phyloP scores from a whole-genome alignment of 805 yeast species.

The Candida tallmaniae region DNA sequence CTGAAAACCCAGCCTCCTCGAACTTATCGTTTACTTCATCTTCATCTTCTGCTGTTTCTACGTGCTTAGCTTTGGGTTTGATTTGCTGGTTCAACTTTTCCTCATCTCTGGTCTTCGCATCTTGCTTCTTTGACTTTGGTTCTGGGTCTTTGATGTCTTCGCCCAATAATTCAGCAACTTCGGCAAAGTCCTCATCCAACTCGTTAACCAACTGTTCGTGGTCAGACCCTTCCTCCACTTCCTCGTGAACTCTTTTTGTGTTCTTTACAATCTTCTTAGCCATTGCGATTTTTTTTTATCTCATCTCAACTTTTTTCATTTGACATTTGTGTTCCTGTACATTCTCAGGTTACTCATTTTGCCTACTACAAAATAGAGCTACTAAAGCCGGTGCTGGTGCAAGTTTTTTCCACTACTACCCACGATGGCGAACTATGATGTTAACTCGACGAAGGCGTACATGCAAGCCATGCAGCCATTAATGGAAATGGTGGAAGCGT shows the following conservation, averaged over 20 bases:
- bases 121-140: constrained; percentile 18
- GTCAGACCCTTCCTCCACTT: constrained; percentile 14
- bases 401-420: no score
- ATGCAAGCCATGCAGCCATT: constrained; percentile 75
- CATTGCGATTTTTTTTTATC: constrained; percentile 6
- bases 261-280: constrained; percentile 1
- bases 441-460: constrained; percentile 65
- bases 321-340: neutral
- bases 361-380: no score
- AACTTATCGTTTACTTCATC: constrained; percentile 32
- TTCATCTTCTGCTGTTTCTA: constrained; percentile 22
- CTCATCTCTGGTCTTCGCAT: constrained; percentile 16
- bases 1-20: constrained; percentile 57
- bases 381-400: no score
- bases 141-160: constrained; percentile 40
- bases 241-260: constrained; percentile 3
- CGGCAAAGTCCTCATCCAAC: constrained; percentile 53
- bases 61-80: constrained; percentile 28
- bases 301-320: constrained; percentile 8
- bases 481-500: constrained; percentile 43
- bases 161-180: constrained; percentile 51
- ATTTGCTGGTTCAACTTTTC: constrained; percentile 21
- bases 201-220: constrained; percentile 47
- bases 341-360: no score
- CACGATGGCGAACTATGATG: constrained; percentile 40